These are phyloP conservation scores for Solanum verrucosum DNA, from an alignment of 257 asterid species.

Conservation along the genomic window DNA sequence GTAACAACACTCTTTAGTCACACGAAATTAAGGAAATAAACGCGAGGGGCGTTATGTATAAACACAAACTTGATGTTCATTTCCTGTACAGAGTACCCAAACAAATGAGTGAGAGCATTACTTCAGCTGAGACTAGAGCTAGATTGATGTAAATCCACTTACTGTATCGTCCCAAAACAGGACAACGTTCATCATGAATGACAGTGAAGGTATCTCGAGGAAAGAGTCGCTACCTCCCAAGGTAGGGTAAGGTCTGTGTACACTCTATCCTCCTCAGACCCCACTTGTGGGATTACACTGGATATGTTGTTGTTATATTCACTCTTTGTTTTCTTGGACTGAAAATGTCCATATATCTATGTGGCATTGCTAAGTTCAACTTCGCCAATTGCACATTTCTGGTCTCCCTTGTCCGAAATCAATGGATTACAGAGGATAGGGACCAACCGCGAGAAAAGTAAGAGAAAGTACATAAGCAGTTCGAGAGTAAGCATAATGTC, in stretches of 20 bases:
- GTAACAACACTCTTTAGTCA: slow-evolving; percentile 9
- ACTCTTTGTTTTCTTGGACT: not conserved
- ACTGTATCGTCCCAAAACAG: slow-evolving; percentile 39
- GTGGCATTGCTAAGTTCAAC: slow-evolving; percentile 56
- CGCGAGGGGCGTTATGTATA: not conserved
- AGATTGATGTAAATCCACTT: slow-evolving; percentile 64
- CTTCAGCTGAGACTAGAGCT: slow-evolving; percentile 57
- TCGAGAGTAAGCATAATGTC: slow-evolving; percentile 56
- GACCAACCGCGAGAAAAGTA: slow-evolving; percentile 23
- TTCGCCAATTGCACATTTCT: slow-evolving; percentile 56
- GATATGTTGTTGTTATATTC: not conserved
- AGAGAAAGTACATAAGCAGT: slow-evolving; percentile 58
- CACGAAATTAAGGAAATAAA: not conserved
- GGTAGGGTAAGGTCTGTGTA: not conserved
- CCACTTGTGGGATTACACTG: not conserved
- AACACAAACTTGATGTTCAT: not conserved
- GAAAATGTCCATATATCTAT: slow-evolving; percentile 21
- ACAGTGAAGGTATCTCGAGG: slow-evolving; percentile 48
- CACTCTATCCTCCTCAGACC: not conserved
- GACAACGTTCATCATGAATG: slow-evolving; percentile 56
- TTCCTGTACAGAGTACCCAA: slow-evolving; percentile 44
- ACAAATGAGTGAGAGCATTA: slow-evolving; percentile 61
- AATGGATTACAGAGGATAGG: slow-evolving; percentile 87
- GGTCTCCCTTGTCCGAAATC: slow-evolving; percentile 42
- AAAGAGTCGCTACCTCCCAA: not conserved